These are phyloP conservation scores for Puccinia polysora DNA, from an alignment of 1,284 basidiomycete genomes.

Conservation along the genomic window DNA sequence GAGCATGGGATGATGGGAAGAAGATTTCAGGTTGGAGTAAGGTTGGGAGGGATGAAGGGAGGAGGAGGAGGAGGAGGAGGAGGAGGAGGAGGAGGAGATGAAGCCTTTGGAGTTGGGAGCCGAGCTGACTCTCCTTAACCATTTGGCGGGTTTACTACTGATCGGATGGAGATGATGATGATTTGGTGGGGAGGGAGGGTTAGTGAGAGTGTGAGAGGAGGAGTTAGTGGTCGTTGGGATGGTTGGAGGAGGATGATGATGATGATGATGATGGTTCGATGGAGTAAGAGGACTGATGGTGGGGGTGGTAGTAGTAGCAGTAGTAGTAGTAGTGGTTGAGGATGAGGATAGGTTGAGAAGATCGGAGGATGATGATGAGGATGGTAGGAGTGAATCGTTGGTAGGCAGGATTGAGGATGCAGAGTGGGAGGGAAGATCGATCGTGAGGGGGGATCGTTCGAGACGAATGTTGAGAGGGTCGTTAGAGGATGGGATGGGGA, in stretches of 20 bases:
- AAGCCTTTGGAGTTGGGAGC: conserved; percentile 34
- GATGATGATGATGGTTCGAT: background rate
- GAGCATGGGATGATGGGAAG: background rate
- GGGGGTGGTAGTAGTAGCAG: background rate
- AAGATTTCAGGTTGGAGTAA: too few relatives aligned
- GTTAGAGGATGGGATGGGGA: too few relatives aligned
- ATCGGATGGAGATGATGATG: background rate
- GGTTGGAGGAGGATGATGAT: background rate
- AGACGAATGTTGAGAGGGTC: too few relatives aligned
- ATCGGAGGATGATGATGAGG: too few relatives aligned
- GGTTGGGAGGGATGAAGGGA: background rate
- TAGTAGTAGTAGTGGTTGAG: background rate
- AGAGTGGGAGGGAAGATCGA: too few relatives aligned
- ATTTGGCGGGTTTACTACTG: background rate
- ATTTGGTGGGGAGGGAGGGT: background rate
- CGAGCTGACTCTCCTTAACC: conserved; percentile 37
- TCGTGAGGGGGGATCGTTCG: too few relatives aligned
- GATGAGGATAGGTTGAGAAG: background rate
- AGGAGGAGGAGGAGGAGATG: background rate
- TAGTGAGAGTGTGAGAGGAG: background rate
- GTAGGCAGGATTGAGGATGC: too few relatives aligned
- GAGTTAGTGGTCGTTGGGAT: background rate
- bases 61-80: background rate
- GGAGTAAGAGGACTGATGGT: background rate
- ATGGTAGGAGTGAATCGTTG: too few relatives aligned